Conservation (phyloP, 768 basidiomycete genomes). For the Termitomyces sp. region DNA sequence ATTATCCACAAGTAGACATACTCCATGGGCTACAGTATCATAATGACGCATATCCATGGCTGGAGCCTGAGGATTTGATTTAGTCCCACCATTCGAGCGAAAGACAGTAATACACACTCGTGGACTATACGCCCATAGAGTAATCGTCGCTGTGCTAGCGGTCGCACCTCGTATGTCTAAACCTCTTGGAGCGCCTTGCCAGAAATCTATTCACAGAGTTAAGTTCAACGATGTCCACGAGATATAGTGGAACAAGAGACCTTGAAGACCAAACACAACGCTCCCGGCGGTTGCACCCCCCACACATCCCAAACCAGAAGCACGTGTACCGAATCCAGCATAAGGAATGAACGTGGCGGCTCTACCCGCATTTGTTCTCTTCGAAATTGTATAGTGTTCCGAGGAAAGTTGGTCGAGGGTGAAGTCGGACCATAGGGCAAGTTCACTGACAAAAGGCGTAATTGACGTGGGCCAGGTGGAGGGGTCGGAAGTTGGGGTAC, state of each 20-base stretch:
- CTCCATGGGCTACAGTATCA: conserved; percentile 32
- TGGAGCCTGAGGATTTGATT: conserved; percentile 16
- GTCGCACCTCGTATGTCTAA: conserved; percentile 30
- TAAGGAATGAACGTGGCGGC: conserved; percentile 24
- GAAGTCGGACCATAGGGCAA: conserved; percentile 31
- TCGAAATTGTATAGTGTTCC: conserved; percentile 24
- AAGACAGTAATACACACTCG: conserved; percentile 13
- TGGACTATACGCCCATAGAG: conserved; percentile 35
- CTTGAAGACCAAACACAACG: conserved; percentile 29
- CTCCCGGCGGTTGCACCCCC: conserved; percentile 31
- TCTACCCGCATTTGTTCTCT: conserved; percentile 24
- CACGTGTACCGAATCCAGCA: conserved; percentile 29
- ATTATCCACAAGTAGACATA: conserved; percentile 8
- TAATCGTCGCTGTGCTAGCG: conserved; percentile 22
- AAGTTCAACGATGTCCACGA: background rate
- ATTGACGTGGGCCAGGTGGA: conserved; percentile 33
- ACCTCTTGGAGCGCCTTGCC: conserved; percentile 31
- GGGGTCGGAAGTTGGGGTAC: conserved; percentile 25
- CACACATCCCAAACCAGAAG: conserved; percentile 30
- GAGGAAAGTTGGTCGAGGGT: conserved; percentile 31
- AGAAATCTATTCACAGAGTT: conserved; percentile 25
- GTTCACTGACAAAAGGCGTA: conserved; percentile 23
- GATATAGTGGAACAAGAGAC: conserved; percentile 6
- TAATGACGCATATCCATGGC: conserved; percentile 35
- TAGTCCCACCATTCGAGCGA: background rate